Evolutionary conservation across 108 stramenopile species (phyloP), one percentile per base, ranked within the genome.

Genomic region (Skeletonema costatum): DNA sequence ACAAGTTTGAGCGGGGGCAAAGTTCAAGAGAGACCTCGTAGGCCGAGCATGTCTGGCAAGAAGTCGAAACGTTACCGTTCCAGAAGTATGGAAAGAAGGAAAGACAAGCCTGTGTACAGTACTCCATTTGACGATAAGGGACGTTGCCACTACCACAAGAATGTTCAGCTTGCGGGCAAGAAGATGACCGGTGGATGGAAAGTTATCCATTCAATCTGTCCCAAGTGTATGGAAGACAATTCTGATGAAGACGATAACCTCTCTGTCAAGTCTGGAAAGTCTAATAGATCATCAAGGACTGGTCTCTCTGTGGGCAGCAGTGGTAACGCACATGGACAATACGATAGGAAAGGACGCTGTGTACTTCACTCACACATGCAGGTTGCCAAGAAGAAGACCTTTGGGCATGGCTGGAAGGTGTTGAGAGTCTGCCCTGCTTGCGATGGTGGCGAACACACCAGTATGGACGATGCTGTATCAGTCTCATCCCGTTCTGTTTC

Each of bases 121-220:
- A 83, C 82, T 6, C 82, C 82, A 0, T 83, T 83, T 60, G 82
- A 83, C 50, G 68, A 64, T 11, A 83, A 73, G 53, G 82, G 82
- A 7, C 71, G 82, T 1, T 83, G 82, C 25, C 82, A 83, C 21
- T 77, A 77, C 32, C 82, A 83, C 51, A 65, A 56, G 60, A 74
- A 70, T 60, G 70, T 77, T 30, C 82, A 77, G 60, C 56, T 83
- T 39, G 82, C 82, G 2, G 21, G 72, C 8, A 83, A 83, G 62
- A 83, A 83, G 36, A 41, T 83, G 46, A 65, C 50, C 25, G 72
- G 72, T 53, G 82, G 82, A 4, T 83, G 82, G 82, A 76, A 77
- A 38, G 72, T 77, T 0, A 13, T 77, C 7, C 39, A 60, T 17
- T 8, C 66, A 12, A 65, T 65, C 14, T 83, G 82, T 60, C 82